Evolutionary conservation across 768 basidiomycete species (phyloP), one percentile per base, ranked within the genome.

Genomic region (Leucogyrophana mollusca): DNA sequence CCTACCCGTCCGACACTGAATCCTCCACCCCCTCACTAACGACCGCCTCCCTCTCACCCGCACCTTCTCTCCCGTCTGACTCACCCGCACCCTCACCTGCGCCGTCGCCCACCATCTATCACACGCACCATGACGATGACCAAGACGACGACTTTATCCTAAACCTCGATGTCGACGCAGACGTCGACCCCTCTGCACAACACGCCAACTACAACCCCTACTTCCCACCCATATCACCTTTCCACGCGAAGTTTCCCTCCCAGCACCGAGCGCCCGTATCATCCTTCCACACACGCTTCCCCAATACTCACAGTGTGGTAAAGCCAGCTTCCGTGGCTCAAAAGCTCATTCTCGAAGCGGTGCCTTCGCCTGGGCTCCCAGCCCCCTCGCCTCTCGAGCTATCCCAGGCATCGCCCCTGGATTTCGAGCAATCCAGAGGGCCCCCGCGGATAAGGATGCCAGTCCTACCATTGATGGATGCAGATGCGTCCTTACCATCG

Each of bases 21-120:
- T 47, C 47, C 8, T 54, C 52, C 27, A 53, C 52, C 11, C 52
- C 52, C 3, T 54, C 52, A 4, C 50, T 54, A 13, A 47, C 52
- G 11, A 45, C 49, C 14, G 49, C 52, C 5, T 47, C 49, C 14
- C 41, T 54, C 9, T 40, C 49, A 10, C 45, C 16, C 52, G 50
- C 16, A 50, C 52, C 4, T 42, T 34, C 3, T 51, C 52, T 10
- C 50, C 50, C 9, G 30, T 38, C 3, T 8, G 33, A 2, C 40
- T 22, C 4, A 21, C 3, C 33, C 42, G 20, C 23, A 44, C 23
- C 14, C 38, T 46, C 21, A 9, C 24, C 27, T 18, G 20, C 22
- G 6, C 36, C 25, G n/a, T 5, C 17, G 14, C 46, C 33, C 14
- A 25, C 38, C 1, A 20, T 40, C 2, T 32, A 48, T 2, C 22